phyloP scores from a whole-genome alignment of 805 yeast species.

The Cyberlindnera mrakii region DNA sequence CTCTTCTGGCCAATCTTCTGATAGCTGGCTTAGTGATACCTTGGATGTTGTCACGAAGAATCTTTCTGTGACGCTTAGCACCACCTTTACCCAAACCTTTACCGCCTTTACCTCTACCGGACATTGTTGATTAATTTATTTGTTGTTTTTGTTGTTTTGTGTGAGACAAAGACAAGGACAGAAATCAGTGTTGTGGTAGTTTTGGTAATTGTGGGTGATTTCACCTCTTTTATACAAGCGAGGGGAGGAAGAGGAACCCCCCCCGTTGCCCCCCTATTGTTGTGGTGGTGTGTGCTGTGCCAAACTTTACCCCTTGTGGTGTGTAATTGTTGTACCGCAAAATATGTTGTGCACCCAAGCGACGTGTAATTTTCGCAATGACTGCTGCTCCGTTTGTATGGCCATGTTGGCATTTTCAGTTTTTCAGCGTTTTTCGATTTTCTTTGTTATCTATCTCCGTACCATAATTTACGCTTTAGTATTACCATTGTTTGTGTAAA shows the following conservation, averaged over 20 bases:
- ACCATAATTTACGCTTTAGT: no score
- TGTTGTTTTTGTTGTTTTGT: not conserved
- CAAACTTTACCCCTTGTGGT: not conserved
- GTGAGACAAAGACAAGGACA: no score
- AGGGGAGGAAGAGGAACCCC: not conserved
- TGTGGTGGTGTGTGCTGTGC: not conserved
- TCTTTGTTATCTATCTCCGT: no score
- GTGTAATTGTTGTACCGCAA: not conserved
- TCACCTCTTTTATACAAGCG: not conserved
- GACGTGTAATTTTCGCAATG: not conserved
- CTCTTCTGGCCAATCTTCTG: slow-evolving; percentile 99
- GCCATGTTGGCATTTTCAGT: not conserved
- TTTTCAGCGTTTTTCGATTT: no score
- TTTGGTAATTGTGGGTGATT: not conserved
- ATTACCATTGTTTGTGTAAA: not conserved
- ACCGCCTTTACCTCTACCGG: slow-evolving; percentile 99
- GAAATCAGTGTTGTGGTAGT: not conserved
- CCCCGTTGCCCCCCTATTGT: not conserved
- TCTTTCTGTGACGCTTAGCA: slow-evolving; percentile 99
- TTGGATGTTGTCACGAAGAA: slow-evolving; percentile 98
- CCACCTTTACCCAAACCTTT: slow-evolving; percentile 99
- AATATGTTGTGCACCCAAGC: slow-evolving; percentile 1
- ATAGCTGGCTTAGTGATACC: slow-evolving; percentile 99
- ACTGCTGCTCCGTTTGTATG: not conserved
- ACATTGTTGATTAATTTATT: slow-evolving; percentile 45